A percentile compares a stretch with the other conserved stretches of the same genome.
Conservation (phyloP, 305 asterid genomes). For the Fraxinus baroniana region DNA sequence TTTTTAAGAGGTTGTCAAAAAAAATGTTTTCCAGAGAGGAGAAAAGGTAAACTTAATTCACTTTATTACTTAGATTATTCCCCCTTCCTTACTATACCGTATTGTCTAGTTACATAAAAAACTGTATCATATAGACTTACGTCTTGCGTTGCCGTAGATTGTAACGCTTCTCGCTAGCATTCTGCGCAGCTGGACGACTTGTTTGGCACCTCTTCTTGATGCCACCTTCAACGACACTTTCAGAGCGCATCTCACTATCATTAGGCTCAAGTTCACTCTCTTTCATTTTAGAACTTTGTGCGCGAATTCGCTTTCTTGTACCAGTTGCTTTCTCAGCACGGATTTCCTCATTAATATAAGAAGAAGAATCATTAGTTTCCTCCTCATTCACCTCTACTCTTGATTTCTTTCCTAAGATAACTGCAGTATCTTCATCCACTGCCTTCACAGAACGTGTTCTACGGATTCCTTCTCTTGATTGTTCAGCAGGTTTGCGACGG, state of each 20-base stretch:
- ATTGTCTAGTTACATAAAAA: background rate
- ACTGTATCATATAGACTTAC: constrained; percentile 38
- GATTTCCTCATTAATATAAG: constrained; percentile 39
- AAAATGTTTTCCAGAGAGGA: background rate
- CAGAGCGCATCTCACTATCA: constrained; percentile 72
- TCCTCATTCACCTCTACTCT: constrained; percentile 31
- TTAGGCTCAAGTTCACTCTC: constrained; percentile 52
- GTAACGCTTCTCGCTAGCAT: constrained; percentile 56
- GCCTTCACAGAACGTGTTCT: constrained; percentile 57
- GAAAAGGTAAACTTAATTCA: background rate
- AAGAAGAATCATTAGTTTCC: constrained; percentile 32
- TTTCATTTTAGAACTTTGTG: constrained; percentile 50
- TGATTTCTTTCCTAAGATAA: constrained; percentile 43
- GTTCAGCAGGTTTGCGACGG: constrained; percentile 39
- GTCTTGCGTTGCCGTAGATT: constrained; percentile 67
- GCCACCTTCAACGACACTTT: constrained; percentile 56
- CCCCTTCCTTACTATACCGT: background rate
- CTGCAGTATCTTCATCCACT: constrained; percentile 72
- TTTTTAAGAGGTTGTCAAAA: background rate
- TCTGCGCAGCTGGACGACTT: constrained; percentile 39
- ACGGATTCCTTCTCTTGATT: constrained; percentile 36
- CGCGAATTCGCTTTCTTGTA: constrained; percentile 56
- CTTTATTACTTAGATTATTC: background rate
- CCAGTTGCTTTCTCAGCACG: constrained; percentile 40
- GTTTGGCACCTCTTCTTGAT: constrained; percentile 72